Percentiles rank a stretch among this genome's conserved stretches.
Evolutionary conservation across 495 filamentous ascomycete genomes (phyloP).

Genomic region (Penicillium argentinense): DNA sequence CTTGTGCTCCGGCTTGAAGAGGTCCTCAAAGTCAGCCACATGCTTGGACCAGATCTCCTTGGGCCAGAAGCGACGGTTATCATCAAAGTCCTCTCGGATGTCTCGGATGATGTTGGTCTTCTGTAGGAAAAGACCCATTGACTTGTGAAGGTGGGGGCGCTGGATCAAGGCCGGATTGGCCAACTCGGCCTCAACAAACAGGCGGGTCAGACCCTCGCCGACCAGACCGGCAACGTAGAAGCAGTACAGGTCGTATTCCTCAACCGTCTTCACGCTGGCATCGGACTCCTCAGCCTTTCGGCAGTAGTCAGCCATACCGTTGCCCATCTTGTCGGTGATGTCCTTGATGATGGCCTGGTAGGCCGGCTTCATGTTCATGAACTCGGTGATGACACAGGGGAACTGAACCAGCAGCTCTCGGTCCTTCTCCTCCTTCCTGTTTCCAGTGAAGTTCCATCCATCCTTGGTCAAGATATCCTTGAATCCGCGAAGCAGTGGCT

Average conservation of each 20-base stretch:
- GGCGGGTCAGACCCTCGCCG: conserved; percentile 84
- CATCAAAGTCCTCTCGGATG: conserved; percentile 83
- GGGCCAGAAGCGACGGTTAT: conserved; percentile 89
- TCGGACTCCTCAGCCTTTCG: conserved; percentile 75
- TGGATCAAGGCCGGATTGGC: conserved; percentile 83
- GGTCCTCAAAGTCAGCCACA: conserved; percentile 82
- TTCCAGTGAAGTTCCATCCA: conserved; percentile 86
- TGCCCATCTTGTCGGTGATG: conserved; percentile 92
- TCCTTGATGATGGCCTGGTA: conserved; percentile 90
- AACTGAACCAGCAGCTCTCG: conserved; percentile 89
- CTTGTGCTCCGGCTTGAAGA: conserved; percentile 78
- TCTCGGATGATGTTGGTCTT: conserved; percentile 99
- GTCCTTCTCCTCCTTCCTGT: conserved; percentile 92
- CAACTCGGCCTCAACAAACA: conserved; percentile 86
- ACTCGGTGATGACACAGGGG: conserved; percentile 79
- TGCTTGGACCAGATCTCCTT: conserved; percentile 96
- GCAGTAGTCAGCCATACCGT: conserved; percentile 96
- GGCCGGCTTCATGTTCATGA: conserved; percentile 80
- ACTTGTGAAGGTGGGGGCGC: conserved; percentile 78
- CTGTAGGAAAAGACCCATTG: conserved; percentile 96
- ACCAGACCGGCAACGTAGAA: conserved; percentile 97
- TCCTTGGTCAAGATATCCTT: conserved; percentile 72
- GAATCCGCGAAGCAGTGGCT: conserved; percentile 82
- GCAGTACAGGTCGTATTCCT: conserved; percentile 94
- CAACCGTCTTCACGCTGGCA: conserved; percentile 76